Base-by-base conservation (phyloP, 2,329 filamentous ascomycete species). In the Fusarium concolor region DNA sequence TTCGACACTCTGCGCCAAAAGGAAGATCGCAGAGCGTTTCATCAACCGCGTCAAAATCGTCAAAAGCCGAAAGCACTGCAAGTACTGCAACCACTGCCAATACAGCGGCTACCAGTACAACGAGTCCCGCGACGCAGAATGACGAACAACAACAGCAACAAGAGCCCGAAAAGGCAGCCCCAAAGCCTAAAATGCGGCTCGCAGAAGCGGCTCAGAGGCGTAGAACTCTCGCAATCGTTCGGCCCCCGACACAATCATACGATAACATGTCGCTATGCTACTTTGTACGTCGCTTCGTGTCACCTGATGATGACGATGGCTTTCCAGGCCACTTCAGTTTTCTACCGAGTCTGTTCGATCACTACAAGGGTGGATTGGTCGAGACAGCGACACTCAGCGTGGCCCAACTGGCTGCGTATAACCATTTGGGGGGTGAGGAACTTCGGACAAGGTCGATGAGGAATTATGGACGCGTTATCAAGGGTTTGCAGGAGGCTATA, bases 291-390 rank as follows among this genome's bases (percentile, higher is more conserved):
- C 77, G 77, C 12, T 78, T 78, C 43, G 75, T 77, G 2, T 74
- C 77, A 5, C 77, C 76, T 0, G 62, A 74, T 14, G 70, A 66
- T 12, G 50, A 52, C 2, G 76, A 78, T 26, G 74, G 74, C 2
- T 75, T 77, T 10, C 75, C 77, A 0, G 77, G 77, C 0, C 77
- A 79, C 26, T 63, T 79, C 22, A 77, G 65, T 55, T 78, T 77
- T 45, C 72, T 79, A 5, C 76, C 76, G 2, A 50, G 55, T 20
- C 60, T 79, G 6, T 77, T 74, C 42, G 60, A 78, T 39, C 57
- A 71, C 6, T 26, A 71, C 54, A 64, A 71, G 12, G 44, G 64
- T 46, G 75, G 77, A 1, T 38, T 78, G 4, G 67, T 79, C 14
- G 76, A 77, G 31, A 67, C 65, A 4, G 76, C 77, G 10, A 78